Evolutionary conservation across 1,284 basidiomycete genomes (phyloP).

Genomic region (Cutaneotrichosporon sp.): DNA sequence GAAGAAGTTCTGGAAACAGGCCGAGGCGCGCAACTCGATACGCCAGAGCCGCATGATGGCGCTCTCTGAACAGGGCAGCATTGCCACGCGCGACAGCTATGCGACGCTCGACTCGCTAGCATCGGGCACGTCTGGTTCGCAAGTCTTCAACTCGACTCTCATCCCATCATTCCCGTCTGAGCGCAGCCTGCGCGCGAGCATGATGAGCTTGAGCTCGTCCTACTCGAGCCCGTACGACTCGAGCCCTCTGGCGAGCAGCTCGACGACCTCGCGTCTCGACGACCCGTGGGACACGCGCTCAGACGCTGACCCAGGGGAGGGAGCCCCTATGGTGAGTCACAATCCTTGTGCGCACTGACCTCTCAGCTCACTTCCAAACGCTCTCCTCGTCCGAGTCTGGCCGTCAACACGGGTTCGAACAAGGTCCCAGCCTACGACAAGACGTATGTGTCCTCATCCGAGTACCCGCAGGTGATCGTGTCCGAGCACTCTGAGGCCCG

Average conservation of each 20-base stretch:
- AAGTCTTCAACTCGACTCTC: not conserved
- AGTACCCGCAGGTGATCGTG: constrained; percentile 1
- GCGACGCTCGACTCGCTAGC: not conserved
- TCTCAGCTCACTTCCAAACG: not conserved
- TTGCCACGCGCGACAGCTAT: constrained; percentile 3
- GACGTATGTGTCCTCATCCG: not conserved
- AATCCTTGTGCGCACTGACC: not conserved
- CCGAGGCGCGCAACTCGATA: constrained; percentile 10
- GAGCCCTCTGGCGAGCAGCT: constrained; percentile 4
- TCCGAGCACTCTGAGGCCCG: not conserved
- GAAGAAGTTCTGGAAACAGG: constrained; percentile 8
- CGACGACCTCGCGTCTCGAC: not conserved
- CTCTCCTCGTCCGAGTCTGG: not conserved
- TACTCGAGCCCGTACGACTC: constrained; percentile 8
- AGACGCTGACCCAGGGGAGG: constrained; percentile 5
- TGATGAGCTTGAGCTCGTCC: constrained; percentile 2
- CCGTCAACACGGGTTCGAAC: not conserved
- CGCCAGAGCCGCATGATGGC: constrained; percentile 8
- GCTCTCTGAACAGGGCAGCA: not conserved
- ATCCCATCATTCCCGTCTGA: not conserved
- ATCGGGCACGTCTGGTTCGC: constrained; percentile 3
- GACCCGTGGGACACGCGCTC: constrained; percentile 10
- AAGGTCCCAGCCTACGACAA: not conserved
- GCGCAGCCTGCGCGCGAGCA: constrained; percentile 10
- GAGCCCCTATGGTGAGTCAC: constrained; percentile 5